Conservation (phyloP, 306 rosid genomes). For the Begonia peltatifolia region DNA sequence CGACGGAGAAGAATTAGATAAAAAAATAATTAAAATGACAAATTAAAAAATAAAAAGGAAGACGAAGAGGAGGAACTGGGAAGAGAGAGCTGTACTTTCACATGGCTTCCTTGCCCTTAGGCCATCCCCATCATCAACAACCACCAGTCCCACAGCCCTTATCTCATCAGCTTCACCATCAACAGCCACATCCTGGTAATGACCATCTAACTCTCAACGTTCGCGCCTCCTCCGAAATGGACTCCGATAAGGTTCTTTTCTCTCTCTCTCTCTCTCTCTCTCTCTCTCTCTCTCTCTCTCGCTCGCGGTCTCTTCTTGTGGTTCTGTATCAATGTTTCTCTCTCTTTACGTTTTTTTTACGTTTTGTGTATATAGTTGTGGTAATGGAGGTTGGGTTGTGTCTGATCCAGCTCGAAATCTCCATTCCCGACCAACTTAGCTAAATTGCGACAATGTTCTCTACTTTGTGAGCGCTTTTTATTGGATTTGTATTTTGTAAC, state of each 20-base stretch:
- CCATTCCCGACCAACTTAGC: constrained; percentile 16
- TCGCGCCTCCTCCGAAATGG: constrained; percentile 43
- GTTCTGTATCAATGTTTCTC: neutral
- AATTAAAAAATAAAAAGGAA: neutral
- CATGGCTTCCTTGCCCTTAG: constrained; percentile 67
- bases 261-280: constrained; percentile 6
- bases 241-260: constrained; percentile 46
- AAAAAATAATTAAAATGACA: too few relatives aligned
- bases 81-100: constrained; percentile 12
- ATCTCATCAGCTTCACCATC: constrained; percentile 12
- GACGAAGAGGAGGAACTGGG: constrained; percentile 3
- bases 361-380: neutral
- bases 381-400: constrained; percentile 27
- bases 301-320: constrained; percentile 1
- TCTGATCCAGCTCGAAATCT: constrained; percentile 29
- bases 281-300: constrained; percentile 6
- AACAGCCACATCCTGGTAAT: constrained; percentile 18
- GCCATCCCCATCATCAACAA: constrained; percentile 45
- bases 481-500: constrained; percentile 9
- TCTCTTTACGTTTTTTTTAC: neutral
- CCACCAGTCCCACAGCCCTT: constrained; percentile 24
- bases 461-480: neutral
- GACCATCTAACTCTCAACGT: constrained; percentile 23
- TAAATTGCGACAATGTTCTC: constrained; percentile 12
- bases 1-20: constrained; percentile 7